Conservation (phyloP, 2,329 filamentous ascomycete species). For the Verticillium nubilum region DNA sequence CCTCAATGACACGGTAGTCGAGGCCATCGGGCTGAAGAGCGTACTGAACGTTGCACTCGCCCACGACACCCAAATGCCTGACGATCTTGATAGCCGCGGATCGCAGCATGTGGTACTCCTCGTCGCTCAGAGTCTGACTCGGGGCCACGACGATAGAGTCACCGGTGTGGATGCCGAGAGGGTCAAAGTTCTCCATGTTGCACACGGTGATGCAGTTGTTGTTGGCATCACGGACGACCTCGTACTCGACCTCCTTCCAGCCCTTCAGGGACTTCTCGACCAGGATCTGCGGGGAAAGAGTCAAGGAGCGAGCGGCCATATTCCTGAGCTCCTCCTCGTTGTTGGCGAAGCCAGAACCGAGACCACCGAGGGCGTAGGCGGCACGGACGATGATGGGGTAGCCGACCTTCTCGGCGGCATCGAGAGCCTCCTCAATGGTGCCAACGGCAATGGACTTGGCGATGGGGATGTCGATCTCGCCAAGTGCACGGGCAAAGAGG, state of each 20-base stretch:
- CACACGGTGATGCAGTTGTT: conserved; percentile 69
- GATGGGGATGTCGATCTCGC: conserved; percentile 96
- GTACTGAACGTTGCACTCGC: conserved; percentile 98
- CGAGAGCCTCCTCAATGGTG: conserved; percentile 86
- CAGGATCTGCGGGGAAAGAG: conserved; percentile 90
- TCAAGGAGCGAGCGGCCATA: conserved; percentile 86
- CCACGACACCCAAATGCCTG: conserved; percentile 91
- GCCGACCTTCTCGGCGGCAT: conserved; percentile 79
- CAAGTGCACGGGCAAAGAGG: conserved; percentile 88
- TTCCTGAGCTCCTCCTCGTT: conserved; percentile 92
- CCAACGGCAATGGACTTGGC: conserved; percentile 91
- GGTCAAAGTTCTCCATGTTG: conserved; percentile 80
- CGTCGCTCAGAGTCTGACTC: conserved; percentile 92
- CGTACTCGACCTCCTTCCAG: conserved; percentile 99
- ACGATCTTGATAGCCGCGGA: conserved; percentile 98
- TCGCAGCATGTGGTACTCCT: conserved; percentile 99
- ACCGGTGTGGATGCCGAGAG: conserved; percentile 94
- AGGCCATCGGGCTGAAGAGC: conserved; percentile 93
- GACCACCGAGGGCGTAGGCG: conserved; percentile 90
- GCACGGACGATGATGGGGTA: conserved; percentile 98
- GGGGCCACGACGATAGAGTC: conserved; percentile 98
- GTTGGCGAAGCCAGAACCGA: conserved; percentile 93
- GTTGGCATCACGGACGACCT: conserved; percentile 91
- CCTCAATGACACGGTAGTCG: conserved; percentile 97
- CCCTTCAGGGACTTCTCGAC: conserved; percentile 98